These are phyloP conservation scores for Zelopaecilomyces penicillatus DNA, from an alignment of 2,329 filamentous ascomycete genomes.

Conservation along the genomic window DNA sequence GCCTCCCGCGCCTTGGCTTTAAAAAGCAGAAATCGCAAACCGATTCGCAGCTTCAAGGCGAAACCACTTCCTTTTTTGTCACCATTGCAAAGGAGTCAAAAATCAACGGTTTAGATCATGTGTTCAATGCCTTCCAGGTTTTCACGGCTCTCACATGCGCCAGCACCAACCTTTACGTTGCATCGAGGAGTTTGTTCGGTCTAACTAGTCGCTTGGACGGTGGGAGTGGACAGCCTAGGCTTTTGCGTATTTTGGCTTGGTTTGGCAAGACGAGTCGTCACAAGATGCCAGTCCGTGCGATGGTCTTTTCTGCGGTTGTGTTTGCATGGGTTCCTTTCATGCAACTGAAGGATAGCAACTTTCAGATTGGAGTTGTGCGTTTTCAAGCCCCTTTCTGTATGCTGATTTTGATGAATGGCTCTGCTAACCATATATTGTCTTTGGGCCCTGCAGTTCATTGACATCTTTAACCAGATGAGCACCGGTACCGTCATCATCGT, in stretches of 20 bases:
- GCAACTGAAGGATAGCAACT: constrained; percentile 16
- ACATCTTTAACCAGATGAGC: constrained; percentile 28
- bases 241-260: constrained; percentile 19
- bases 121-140: constrained; percentile 25
- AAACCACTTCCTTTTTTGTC: constrained; percentile 18
- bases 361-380: background rate
- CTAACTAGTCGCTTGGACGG: constrained; percentile 21
- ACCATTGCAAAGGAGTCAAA: constrained; percentile 14
- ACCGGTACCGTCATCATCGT: constrained; percentile 28
- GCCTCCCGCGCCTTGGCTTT: constrained; percentile 19
- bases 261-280: constrained; percentile 22
- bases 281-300: constrained; percentile 28
- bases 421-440: constrained; percentile 1
- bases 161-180: constrained; percentile 27
- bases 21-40: constrained; percentile 1
- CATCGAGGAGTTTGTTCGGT: constrained; percentile 25
- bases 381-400: background rate
- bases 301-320: constrained; percentile 28
- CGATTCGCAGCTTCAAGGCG: background rate
- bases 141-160: constrained; percentile 25
- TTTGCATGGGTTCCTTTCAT: constrained; percentile 35
- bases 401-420: background rate
- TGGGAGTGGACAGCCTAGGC: constrained; percentile 15
- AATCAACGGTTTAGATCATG: constrained; percentile 13
- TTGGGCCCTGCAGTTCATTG: constrained; percentile 24